These are phyloP conservation scores for Suillus tomentosus DNA, from an alignment of 768 basidiomycete genomes.

Conservation along the genomic window DNA sequence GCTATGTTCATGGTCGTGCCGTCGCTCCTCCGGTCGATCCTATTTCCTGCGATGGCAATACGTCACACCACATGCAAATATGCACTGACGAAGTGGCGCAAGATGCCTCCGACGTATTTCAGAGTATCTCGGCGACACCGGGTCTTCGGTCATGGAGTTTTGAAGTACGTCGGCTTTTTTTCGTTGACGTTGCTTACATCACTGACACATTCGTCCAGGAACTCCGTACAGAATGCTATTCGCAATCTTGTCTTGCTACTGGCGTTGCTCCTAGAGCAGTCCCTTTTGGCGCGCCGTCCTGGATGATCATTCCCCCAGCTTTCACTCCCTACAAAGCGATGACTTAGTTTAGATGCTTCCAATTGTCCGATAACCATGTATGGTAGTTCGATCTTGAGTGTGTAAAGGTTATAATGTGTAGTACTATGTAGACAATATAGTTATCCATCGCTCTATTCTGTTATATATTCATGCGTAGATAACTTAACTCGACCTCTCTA, in stretches of 20 bases:
- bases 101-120: conserved; percentile 10
- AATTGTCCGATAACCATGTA: not conserved
- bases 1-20: not conserved
- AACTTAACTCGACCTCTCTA: not conserved
- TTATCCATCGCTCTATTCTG: conserved; percentile 6
- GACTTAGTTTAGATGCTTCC: not conserved
- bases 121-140: conserved; percentile 30
- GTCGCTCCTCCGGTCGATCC: not conserved
- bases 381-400: conserved; percentile 1
- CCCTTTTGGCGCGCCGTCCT: conserved; percentile 13
- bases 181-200: not conserved
- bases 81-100: conserved; percentile 7
- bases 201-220: conserved; percentile 18
- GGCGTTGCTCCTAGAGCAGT: conserved; percentile 24
- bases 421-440: conserved; percentile 12
- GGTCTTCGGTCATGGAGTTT: conserved; percentile 31
- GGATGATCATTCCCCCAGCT: conserved; percentile 31
- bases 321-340: conserved; percentile 23
- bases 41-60: not conserved
- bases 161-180: conserved; percentile 21
- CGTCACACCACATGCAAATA: conserved; percentile 6
- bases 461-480: conserved; percentile 3
- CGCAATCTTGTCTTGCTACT: conserved; percentile 28
- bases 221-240: conserved; percentile 33
- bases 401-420: conserved; percentile 12